phyloP scores from a whole-genome alignment of 176 grass and related monocot species.

The Poa pratensis region DNA sequence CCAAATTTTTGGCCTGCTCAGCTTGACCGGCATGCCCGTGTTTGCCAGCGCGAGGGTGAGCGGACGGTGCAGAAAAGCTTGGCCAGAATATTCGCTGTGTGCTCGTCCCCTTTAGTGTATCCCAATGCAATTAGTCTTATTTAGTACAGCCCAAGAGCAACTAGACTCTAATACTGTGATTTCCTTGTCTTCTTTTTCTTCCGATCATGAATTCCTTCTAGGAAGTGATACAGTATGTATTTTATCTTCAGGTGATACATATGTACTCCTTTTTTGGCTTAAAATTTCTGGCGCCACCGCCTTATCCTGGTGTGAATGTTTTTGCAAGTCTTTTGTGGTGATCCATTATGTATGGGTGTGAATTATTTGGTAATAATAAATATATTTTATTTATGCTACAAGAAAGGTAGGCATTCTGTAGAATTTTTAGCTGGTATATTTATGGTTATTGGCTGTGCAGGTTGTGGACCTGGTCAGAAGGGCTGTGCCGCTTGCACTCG shows the following conservation, averaged over 20 bases:
- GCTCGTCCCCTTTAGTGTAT: neutral
- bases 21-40: neutral
- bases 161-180: neutral
- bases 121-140: neutral
- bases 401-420: neutral
- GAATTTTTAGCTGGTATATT: constrained; percentile 22
- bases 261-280: neutral
- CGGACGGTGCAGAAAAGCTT: neutral
- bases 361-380: neutral
- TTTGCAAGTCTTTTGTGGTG: neutral
- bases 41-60: neutral
- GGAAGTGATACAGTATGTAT: neutral
- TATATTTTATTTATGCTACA: neutral
- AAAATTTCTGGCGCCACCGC: neutral
- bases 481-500: constrained; percentile 53
- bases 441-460: constrained; percentile 32
- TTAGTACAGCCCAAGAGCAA: neutral
- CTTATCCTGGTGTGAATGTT: neutral
- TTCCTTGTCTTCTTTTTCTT: neutral
- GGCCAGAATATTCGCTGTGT: neutral
- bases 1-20: neutral
- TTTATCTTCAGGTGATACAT: neutral
- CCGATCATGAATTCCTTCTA: neutral
- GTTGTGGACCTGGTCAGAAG: constrained; percentile 71
- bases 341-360: constrained; percentile 14